These are phyloP conservation scores for Didymella keratinophila DNA, from an alignment of 2,329 filamentous ascomycete genomes.

Conservation along the genomic window DNA sequence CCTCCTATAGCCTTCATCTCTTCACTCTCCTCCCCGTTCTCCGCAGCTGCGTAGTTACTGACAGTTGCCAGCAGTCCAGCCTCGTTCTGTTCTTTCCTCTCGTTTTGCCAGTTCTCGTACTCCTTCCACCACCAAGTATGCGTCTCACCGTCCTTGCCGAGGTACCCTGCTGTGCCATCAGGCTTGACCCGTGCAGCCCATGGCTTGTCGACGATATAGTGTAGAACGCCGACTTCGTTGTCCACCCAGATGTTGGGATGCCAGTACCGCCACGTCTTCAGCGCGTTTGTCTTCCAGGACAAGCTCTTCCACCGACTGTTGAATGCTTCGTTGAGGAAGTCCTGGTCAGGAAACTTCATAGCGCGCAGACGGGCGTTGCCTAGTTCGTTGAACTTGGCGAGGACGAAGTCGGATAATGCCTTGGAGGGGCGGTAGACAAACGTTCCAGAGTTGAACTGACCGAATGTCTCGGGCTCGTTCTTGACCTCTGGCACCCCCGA, in stretches of 20 bases:
- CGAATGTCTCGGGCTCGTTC: conserved; percentile 49
- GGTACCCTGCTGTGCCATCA: conserved; percentile 57
- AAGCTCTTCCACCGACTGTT: conserved; percentile 54
- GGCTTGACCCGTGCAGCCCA: conserved; percentile 56
- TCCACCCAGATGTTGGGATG: conserved; percentile 61
- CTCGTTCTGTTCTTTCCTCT: conserved; percentile 33
- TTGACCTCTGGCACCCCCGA: conserved; percentile 47
- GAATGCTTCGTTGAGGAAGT: conserved; percentile 62
- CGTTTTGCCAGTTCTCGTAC: conserved; percentile 53
- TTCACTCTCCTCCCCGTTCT: conserved; percentile 31
- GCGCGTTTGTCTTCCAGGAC: conserved; percentile 61
- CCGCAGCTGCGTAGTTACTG: conserved; percentile 35
- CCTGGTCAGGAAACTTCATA: conserved; percentile 63
- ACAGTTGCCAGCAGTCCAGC: conserved; percentile 30
- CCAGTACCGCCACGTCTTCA: conserved; percentile 64
- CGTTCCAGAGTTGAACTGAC: conserved; percentile 60
- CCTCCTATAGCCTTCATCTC: conserved; percentile 45
- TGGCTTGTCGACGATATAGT: conserved; percentile 66
- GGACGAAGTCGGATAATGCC: conserved; percentile 52
- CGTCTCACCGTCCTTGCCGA: conserved; percentile 60
- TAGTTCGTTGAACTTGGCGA: conserved; percentile 52
- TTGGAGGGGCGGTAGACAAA: conserved; percentile 59
- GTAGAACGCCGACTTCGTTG: conserved; percentile 57
- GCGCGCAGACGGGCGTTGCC: conserved; percentile 46
- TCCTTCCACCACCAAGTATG: conserved; percentile 63